Percentiles rank a stretch among this genome's conserved stretches.
These are phyloP conservation scores for Acer campestre DNA, from an alignment of 345 rosid species.

Conservation along the genomic window DNA sequence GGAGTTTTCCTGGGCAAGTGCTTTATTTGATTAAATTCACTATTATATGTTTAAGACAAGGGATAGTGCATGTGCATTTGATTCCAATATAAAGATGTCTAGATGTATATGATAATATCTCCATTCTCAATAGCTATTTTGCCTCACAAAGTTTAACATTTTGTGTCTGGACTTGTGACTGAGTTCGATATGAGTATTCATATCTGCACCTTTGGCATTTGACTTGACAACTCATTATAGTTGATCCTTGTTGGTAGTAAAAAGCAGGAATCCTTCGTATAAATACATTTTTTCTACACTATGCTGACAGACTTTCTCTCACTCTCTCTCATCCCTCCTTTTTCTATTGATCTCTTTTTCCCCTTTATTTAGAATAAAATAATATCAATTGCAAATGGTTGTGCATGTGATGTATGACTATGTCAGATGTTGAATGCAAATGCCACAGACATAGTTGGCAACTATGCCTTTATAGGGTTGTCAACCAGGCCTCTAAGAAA, in stretches of 20 bases:
- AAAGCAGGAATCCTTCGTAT: not conserved
- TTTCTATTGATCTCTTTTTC: not conserved
- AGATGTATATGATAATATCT: not conserved
- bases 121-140: not conserved
- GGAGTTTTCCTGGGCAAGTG: not conserved
- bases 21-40: not conserved
- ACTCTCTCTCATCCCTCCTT: not conserved
- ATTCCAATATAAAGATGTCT: constrained; percentile 12
- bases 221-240: not conserved
- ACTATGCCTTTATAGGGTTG: not conserved
- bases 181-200: not conserved
- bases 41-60: not conserved
- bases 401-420: not conserved
- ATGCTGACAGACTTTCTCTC: not conserved
- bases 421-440: not conserved
- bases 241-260: not conserved
- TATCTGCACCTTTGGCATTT: not conserved
- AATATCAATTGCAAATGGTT: not conserved
- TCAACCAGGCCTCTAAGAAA: not conserved
- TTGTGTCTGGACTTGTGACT: constrained; percentile 1
- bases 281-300: not conserved
- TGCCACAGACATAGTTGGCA: not conserved
- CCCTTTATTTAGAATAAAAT: not conserved
- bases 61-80: not conserved
- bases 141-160: not conserved